Conservation (phyloP, 2,329 filamentous ascomycete species). For the Colletotrichum abscissum region DNA sequence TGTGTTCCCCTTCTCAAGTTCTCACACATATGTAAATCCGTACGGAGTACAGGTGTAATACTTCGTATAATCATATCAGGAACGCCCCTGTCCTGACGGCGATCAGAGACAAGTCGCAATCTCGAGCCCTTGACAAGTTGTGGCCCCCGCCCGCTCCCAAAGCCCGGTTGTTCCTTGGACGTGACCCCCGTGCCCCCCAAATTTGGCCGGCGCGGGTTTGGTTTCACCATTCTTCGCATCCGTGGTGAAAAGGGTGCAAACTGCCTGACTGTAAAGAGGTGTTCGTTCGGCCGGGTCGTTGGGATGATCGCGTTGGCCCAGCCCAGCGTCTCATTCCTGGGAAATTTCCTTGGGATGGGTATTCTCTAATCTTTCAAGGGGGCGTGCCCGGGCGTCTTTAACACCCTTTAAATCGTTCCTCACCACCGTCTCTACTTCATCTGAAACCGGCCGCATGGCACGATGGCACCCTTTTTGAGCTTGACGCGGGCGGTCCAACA, state of each 20-base stretch:
- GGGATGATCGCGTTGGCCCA: constrained; percentile 20
- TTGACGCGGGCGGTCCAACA: constrained; percentile 2
- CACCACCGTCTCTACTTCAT: background rate
- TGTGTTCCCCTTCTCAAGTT: background rate
- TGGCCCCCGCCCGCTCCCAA: background rate
- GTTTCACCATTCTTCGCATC: constrained; percentile 12
- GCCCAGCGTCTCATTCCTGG: constrained; percentile 20
- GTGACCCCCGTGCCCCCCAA: background rate
- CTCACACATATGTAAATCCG: too few relatives aligned
- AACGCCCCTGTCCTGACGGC: constrained; percentile 23
- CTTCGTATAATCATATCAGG: background rate
- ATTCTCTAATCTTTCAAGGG: background rate
- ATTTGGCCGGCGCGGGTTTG: constrained; percentile 8
- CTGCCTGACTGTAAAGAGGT: too few relatives aligned
- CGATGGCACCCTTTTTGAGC: constrained; percentile 7
- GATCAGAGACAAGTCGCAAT: constrained; percentile 35
- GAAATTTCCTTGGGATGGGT: constrained; percentile 5
- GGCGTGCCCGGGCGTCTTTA: background rate
- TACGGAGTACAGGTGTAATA: too few relatives aligned
- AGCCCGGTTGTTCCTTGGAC: background rate
- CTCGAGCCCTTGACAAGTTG: constrained; percentile 21
- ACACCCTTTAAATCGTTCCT: background rate
- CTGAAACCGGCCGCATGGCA: constrained; percentile 14
- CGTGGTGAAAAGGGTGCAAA: background rate
- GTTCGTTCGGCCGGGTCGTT: constrained; percentile 3